A percentile compares a stretch with the other conserved stretches of the same genome.
Conservation (phyloP, 1,284 basidiomycete genomes). For the Singerocomus rubriflavus region DNA sequence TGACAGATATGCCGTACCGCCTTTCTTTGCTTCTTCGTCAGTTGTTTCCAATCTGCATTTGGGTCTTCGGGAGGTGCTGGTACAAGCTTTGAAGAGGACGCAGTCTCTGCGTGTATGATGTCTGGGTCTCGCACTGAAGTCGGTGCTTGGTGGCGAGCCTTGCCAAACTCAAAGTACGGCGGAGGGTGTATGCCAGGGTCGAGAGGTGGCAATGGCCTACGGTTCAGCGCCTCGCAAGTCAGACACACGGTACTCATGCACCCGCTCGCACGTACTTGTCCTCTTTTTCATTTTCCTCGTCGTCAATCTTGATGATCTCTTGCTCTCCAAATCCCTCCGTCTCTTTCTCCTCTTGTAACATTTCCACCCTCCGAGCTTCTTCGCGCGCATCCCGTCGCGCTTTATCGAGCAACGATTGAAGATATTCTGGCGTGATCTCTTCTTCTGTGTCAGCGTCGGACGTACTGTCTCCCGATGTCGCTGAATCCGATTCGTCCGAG, state of each 20-base stretch:
- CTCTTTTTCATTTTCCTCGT: slow-evolving; percentile 35
- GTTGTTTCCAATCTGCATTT: slow-evolving; percentile 52
- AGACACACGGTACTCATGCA: slow-evolving; percentile 3
- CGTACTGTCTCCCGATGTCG: slow-evolving; percentile 3
- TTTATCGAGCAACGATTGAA: slow-evolving; percentile 61
- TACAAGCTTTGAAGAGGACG: slow-evolving; percentile 41
- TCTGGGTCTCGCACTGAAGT: slow-evolving; percentile 59
- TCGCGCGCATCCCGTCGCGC: slow-evolving; percentile 51
- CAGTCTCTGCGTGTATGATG: slow-evolving; percentile 48
- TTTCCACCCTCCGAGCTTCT: slow-evolving; percentile 23
- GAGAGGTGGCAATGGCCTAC: slow-evolving; percentile 61
- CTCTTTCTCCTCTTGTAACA: slow-evolving; percentile 24
- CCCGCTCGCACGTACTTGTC: slow-evolving; percentile 35
- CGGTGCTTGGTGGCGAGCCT: slow-evolving; percentile 42
- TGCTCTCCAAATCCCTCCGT: slow-evolving; percentile 33
- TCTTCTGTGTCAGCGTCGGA: slow-evolving; percentile 34
- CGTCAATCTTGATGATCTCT: slow-evolving; percentile 46
- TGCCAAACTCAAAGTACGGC: slow-evolving; percentile 57
- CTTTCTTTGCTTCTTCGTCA: slow-evolving; percentile 70
- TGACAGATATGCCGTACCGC: slow-evolving; percentile 41
- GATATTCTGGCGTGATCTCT: slow-evolving; percentile 54
- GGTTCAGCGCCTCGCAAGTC: slow-evolving; percentile 3
- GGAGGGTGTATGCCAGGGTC: slow-evolving; percentile 60
- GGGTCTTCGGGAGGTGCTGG: slow-evolving; percentile 62
- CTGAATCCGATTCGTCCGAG: slow-evolving; percentile 19